Base-by-base conservation (phyloP, 2,329 filamentous ascomycete species). In the Metarhizium guizhouense region DNA sequence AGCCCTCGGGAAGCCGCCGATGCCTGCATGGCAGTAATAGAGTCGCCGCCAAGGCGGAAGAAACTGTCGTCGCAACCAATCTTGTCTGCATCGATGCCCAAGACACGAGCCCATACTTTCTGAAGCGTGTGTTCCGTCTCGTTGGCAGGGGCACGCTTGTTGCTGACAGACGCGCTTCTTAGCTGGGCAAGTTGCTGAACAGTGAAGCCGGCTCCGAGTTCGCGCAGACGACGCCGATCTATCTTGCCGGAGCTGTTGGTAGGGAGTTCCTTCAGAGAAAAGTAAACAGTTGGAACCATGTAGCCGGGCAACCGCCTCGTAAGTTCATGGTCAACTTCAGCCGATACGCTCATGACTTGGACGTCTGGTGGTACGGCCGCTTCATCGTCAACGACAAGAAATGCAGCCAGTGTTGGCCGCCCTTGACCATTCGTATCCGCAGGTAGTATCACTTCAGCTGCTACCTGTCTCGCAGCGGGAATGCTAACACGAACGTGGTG, bases 41-140 rank as follows among this genome's bases (percentile, higher is more conserved):
- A 40, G 53, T 65, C 63, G 1, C 63, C 63, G 1, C 63, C 63
- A 16, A 65, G 61, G 1, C 63, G 63, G 60, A 65, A 65, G 53
- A 65, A 65, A 47, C 65, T 65, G 32, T 65, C 63, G n/a, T 65
- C 63, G 1, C 65, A 56, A 0, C 62, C 61, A 6, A 65, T 20
- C 52, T 64, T 63, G 20, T 60, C 59, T 6, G 63, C 61, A 5
- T 64, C 60, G 4, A 63, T 38, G 0, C 51, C 47, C 1, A 65
- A 51, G 47, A 64, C 65, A 32, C 58, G 62, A 8, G 62, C 53
- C 63, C 63, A 65, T 2, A 61, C 48, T 1, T 57, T 52, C 1
- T 59, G 57, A 47, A 65, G 63, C 0, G 55, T 56, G 1, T 54
- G 56, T 38, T 65, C 63, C 38, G 13, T 45, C 59, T 63, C 7